These are phyloP conservation scores for Aspergillus intermedius DNA, from an alignment of 2,329 filamentous ascomycete species.

Conservation along the genomic window DNA sequence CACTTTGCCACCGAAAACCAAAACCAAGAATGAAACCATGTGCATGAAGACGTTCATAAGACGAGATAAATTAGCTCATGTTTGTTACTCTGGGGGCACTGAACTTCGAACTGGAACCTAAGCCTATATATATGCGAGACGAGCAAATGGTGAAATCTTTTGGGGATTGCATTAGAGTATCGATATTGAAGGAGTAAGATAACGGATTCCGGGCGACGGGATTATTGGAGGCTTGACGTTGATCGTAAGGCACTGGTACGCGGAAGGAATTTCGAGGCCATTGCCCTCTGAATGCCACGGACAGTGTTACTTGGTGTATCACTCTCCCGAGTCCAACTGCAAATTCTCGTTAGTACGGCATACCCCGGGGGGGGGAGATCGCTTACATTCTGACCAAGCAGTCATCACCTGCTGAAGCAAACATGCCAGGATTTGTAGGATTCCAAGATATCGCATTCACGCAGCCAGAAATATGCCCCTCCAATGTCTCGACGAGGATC, in stretches of 20 bases:
- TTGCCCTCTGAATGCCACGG: conserved; percentile 21
- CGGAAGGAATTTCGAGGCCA: conserved; percentile 29
- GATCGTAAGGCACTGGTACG: conserved; percentile 38
- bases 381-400: conserved; percentile 75
- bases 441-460: conserved; percentile 91
- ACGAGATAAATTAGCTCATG: too few species aligned
- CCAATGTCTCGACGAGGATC: conserved; percentile 65
- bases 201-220: conserved; percentile 1
- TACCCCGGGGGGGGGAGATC: conserved; percentile 9
- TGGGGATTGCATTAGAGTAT: neutral
- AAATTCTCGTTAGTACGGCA: conserved; percentile 4
- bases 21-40: too few species aligned
- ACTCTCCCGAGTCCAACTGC: conserved; percentile 31
- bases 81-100: too few species aligned
- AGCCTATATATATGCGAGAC: too few species aligned
- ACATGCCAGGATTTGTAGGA: conserved; percentile 71
- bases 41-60: too few species aligned
- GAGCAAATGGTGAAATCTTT: too few species aligned
- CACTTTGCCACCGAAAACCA: too few species aligned
- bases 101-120: too few species aligned
- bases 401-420: conserved; percentile 90
- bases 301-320: conserved; percentile 20
- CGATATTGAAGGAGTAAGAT: conserved; percentile 1
- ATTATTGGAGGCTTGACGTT: conserved; percentile 26
- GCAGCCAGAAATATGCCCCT: conserved; percentile 65